Conservation (phyloP, 495 filamentous ascomycete species). For the Penicillium paxilli region DNA sequence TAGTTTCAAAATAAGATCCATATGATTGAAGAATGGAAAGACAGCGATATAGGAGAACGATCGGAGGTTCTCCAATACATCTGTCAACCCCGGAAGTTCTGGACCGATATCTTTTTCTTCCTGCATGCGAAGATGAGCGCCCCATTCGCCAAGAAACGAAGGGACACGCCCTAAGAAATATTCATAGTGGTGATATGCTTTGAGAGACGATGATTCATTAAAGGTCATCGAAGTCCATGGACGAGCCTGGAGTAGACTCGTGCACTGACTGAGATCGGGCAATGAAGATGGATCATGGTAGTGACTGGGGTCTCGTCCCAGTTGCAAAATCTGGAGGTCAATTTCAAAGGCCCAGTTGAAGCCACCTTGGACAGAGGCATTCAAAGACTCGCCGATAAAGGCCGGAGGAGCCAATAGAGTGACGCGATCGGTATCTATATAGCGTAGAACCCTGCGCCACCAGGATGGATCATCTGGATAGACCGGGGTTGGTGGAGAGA, state of each 20-base stretch:
- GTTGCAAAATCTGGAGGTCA: conserved; percentile 31
- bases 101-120: background rate
- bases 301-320: conserved; percentile 18
- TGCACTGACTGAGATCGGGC: conserved; percentile 10
- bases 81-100: background rate
- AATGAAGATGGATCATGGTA: background rate
- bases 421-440: conserved; percentile 31
- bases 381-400: conserved; percentile 31
- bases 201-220: conserved; percentile 43
- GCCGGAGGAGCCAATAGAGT: conserved; percentile 37
- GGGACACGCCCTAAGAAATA: conserved; percentile 41
- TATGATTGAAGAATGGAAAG: conserved; percentile 48
- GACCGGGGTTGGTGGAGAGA: conserved; percentile 6
- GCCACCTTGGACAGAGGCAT: conserved; percentile 27
- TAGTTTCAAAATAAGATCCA: conserved; percentile 34
- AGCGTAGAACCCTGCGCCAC: conserved; percentile 32
- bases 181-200: conserved; percentile 46
- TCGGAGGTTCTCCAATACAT: conserved; percentile 23
- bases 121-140: conserved; percentile 6
- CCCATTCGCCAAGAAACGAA: conserved; percentile 37
- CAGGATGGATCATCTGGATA: conserved; percentile 23
- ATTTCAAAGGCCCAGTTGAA: conserved; percentile 46
- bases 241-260: conserved; percentile 22
- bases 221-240: conserved; percentile 38
- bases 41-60: conserved; percentile 42